These are phyloP conservation scores for Corymbia citriodora DNA, from an alignment of 441 rosid genomes.

Conservation along the genomic window DNA sequence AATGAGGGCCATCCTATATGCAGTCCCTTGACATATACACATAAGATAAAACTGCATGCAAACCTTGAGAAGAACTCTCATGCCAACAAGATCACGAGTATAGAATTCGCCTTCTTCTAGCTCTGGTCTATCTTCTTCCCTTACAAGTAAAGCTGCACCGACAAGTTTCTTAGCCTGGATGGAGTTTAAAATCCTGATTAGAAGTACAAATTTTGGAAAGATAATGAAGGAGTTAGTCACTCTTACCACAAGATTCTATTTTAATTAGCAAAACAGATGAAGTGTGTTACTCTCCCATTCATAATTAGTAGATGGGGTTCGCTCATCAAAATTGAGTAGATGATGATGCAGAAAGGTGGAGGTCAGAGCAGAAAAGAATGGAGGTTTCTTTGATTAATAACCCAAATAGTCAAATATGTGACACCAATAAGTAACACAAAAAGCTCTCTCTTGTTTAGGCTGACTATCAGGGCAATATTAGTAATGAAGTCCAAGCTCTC, in stretches of 20 bases:
- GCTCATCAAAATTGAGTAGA: neutral
- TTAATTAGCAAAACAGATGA: neutral
- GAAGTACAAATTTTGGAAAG: neutral
- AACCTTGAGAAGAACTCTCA: constrained; percentile 78
- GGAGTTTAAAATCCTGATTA: neutral
- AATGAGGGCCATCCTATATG: neutral
- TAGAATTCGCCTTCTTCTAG: constrained; percentile 79
- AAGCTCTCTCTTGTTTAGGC: neutral
- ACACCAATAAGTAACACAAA: neutral
- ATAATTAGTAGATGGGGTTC: neutral
- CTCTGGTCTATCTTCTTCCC: constrained; percentile 76
- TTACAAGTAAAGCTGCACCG: constrained; percentile 79
- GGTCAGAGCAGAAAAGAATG: neutral
- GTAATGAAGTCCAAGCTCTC: neutral
- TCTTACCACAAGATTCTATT: neutral
- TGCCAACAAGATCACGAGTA: constrained; percentile 83
- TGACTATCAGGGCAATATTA: neutral
- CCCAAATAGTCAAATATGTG: neutral
- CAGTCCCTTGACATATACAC: neutral
- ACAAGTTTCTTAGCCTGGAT: constrained; percentile 74
- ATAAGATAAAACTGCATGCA: constrained; percentile 1
- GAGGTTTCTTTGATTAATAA: neutral
- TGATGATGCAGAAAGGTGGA: too few species aligned
- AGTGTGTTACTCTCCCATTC: neutral
- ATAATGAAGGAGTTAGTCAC: neutral